Percentiles rank a stretch among this genome's conserved stretches.
phyloP scores from a whole-genome alignment of 2,329 filamentous ascomycete species.

The Epichloe uncinata region DNA sequence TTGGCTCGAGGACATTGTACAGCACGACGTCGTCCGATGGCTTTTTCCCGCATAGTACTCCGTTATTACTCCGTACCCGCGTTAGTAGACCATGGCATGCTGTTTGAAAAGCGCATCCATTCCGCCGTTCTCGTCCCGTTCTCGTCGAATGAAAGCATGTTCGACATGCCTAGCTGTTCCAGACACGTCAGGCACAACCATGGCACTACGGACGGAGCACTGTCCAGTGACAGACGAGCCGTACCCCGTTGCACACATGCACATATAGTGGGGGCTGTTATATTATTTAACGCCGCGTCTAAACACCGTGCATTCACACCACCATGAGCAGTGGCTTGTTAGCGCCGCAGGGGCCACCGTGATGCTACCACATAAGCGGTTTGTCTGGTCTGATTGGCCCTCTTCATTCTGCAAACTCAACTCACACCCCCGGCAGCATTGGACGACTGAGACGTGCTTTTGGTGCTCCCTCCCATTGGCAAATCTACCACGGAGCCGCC shows the following conservation, averaged over 20 bases:
- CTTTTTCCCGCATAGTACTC: no score
- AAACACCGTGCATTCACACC: not conserved
- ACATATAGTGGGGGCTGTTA: not conserved
- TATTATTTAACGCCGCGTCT: slow-evolving; percentile 1
- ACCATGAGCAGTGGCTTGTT: not conserved
- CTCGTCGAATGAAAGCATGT: no score
- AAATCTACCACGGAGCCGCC: no score
- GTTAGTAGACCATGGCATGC: no score
- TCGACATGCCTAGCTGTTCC: no score
- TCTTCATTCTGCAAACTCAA: not conserved
- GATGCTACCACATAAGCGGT: not conserved
- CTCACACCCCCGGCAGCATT: not conserved
- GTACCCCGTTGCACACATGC: not conserved
- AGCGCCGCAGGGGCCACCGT: not conserved
- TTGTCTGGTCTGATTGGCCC: not conserved
- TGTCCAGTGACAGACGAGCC: not conserved
- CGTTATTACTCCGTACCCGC: no score
- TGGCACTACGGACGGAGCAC: not conserved
- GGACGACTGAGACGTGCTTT: not conserved
- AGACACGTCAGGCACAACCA: not conserved
- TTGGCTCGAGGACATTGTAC: no score
- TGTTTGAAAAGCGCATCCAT: no score
- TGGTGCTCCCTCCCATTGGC: no score
- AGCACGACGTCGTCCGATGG: no score
- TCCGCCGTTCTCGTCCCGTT: no score